Evolutionary conservation across 108 stramenopile genomes (phyloP).

Genomic region (Craspedostauros australis): DNA sequence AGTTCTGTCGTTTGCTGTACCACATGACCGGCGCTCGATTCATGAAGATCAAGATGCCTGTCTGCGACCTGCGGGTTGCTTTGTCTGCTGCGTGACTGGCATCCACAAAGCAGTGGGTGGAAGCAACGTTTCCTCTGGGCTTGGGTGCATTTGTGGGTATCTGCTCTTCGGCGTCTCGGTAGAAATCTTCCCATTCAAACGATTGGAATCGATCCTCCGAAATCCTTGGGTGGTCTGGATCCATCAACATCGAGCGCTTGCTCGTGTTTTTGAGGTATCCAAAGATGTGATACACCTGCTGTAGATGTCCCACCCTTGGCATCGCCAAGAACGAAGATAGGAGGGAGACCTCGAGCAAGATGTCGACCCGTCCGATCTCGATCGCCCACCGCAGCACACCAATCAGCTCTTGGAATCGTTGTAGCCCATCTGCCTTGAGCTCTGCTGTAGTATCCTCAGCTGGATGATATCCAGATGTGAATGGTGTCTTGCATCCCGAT

Average conservation of each 20-base stretch:
- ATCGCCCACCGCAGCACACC: constrained; percentile 39
- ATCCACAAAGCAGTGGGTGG: constrained; percentile 42
- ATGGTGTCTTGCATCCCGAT: too few species aligned
- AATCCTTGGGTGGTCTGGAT: too few species aligned
- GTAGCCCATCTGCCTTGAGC: too few species aligned
- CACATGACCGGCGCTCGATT: constrained; percentile 42
- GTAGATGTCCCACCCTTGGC: constrained; percentile 23
- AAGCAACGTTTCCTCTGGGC: too few species aligned
- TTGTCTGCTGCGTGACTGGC: constrained; percentile 43
- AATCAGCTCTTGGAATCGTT: constrained; percentile 33
- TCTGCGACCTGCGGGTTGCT: constrained; percentile 40
- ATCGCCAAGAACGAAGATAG: constrained; percentile 1
- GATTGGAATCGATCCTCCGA: too few species aligned
- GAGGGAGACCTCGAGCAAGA: constrained; percentile 22
- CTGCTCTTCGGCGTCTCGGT: constrained; percentile 13
- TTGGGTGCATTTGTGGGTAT: too few species aligned
- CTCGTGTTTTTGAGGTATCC: constrained; percentile 20
- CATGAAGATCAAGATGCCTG: constrained; percentile 49
- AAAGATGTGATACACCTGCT: constrained; percentile 27
- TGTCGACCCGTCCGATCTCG: too few species aligned
- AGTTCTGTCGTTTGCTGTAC: constrained; percentile 44
- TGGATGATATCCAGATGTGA: too few species aligned
- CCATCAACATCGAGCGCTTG: too few species aligned
- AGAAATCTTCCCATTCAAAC: constrained; percentile 15
- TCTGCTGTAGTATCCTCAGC: too few species aligned